Evolutionary conservation across 192 early-diverging fungal species (phyloP).

Genomic region (Podila epicladia): DNA sequence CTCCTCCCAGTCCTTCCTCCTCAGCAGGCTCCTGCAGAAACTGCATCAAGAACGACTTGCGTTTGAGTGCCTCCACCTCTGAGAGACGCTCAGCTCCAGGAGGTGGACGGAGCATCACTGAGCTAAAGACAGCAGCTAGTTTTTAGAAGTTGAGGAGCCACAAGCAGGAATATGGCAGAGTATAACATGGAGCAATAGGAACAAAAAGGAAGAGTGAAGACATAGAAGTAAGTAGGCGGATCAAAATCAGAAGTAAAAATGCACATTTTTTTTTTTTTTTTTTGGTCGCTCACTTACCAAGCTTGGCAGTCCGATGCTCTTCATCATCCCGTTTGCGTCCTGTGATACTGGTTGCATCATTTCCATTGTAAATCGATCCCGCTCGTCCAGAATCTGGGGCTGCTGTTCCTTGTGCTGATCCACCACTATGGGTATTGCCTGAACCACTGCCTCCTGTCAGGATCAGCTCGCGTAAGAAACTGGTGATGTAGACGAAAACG

Average conservation of each 20-base stretch:
- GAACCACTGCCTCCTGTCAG: conserved; percentile 14
- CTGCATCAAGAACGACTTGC: conserved; percentile 44
- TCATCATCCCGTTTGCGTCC: conserved; percentile 42
- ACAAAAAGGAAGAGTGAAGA: background rate
- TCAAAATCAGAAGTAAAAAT: background rate
- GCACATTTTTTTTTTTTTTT: background rate
- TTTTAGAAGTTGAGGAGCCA: background rate
- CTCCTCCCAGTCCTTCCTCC: conserved; percentile 12
- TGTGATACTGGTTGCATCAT: conserved; percentile 10
- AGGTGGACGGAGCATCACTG: conserved; percentile 46
- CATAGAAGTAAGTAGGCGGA: too few species aligned
- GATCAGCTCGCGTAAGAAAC: conserved; percentile 78
- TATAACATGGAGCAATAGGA: background rate
- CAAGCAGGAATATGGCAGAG: background rate
- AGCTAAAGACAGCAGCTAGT: conserved; percentile 36
- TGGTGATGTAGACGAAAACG: conserved; percentile 83
- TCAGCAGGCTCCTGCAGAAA: conserved; percentile 45
- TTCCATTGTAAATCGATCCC: conserved; percentile 27
- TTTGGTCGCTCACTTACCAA: conserved; percentile 12
- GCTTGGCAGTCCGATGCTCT: conserved; percentile 29
- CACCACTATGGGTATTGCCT: background rate
- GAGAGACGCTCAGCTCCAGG: conserved; percentile 41
- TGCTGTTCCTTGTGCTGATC: background rate
- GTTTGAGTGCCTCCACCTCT: conserved; percentile 30
- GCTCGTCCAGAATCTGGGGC: background rate